A percentile compares a stretch with the other conserved stretches of the same genome.
These are phyloP conservation scores for Boechera divaricarpa DNA, from an alignment of 345 rosid genomes.

Conservation along the genomic window DNA sequence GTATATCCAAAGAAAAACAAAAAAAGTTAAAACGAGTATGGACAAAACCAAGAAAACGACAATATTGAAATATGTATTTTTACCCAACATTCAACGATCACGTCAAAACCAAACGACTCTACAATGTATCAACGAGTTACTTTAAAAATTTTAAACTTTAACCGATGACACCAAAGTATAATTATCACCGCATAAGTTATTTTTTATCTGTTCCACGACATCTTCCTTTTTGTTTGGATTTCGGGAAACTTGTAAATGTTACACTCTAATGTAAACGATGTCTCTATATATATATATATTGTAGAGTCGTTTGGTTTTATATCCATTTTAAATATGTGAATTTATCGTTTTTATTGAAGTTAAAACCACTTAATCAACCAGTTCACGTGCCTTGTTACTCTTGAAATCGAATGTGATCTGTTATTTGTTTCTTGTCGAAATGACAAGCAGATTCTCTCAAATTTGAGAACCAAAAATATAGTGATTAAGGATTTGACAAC, in stretches of 20 bases:
- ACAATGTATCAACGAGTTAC: conserved; percentile 9
- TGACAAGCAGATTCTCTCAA: neutral
- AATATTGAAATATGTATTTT: conserved; percentile 10
- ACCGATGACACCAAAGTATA: neutral
- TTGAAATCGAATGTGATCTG: neutral
- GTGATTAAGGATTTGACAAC: neutral
- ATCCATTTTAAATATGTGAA: neutral
- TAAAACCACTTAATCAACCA: neutral
- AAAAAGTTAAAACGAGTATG: conserved; percentile 11
- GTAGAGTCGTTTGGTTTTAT: too few species aligned
- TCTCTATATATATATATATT: neutral
- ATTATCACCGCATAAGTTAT: neutral
- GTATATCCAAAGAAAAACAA: neutral
- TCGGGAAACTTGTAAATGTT: neutral
- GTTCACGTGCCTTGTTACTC: neutral
- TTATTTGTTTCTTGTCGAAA: neutral
- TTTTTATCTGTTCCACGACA: neutral
- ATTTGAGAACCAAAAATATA: neutral
- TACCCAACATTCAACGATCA: conserved; percentile 6
- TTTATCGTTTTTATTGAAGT: neutral
- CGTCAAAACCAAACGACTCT: conserved; percentile 18
- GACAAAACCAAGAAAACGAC: conserved; percentile 34
- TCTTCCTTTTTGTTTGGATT: neutral
- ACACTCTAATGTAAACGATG: neutral
- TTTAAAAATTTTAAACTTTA: neutral